Percentiles rank a stretch among this genome's conserved stretches.
Evolutionary conservation across 176 grass and related monocot genomes (phyloP).

Genomic region (Carex parvula): DNA sequence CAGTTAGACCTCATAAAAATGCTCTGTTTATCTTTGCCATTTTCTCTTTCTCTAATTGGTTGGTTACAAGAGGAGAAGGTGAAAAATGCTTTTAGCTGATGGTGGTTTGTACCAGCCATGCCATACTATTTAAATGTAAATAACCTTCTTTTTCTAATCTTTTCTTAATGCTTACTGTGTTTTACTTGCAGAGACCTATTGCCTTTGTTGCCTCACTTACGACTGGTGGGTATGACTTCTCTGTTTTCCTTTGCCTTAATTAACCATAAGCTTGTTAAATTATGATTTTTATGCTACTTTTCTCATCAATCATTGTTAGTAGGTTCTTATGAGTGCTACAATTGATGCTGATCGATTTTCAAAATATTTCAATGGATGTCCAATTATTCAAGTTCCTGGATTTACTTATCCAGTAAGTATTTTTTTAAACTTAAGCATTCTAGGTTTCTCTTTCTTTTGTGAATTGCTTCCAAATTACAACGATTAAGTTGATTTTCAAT

Average conservation of each 20-base stretch:
- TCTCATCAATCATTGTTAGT: conserved; percentile 33
- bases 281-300: conserved; percentile 18
- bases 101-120: background rate
- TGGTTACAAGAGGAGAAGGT: background rate
- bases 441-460: background rate
- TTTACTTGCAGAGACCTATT: conserved; percentile 73
- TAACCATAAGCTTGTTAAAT: background rate
- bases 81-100: background rate
- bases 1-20: background rate
- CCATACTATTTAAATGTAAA: background rate
- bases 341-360: conserved; percentile 85
- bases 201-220: conserved; percentile 72
- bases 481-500: background rate
- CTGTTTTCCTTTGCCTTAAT: conserved; percentile 26
- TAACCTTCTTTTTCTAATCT: background rate
- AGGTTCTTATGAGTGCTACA: conserved; percentile 97
- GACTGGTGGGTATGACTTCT: conserved; percentile 50
- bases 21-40: background rate
- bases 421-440: conserved; percentile 11
- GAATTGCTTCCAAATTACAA: conserved; percentile 4
- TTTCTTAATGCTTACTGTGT: conserved; percentile 17
- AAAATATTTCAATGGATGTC: conserved; percentile 87
- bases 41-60: background rate
- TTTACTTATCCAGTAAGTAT: conserved; percentile 89
- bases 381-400: conserved; percentile 87